phyloP scores from a whole-genome alignment of 2,329 filamentous ascomycete genomes.

The Penicillium brasilianum region DNA sequence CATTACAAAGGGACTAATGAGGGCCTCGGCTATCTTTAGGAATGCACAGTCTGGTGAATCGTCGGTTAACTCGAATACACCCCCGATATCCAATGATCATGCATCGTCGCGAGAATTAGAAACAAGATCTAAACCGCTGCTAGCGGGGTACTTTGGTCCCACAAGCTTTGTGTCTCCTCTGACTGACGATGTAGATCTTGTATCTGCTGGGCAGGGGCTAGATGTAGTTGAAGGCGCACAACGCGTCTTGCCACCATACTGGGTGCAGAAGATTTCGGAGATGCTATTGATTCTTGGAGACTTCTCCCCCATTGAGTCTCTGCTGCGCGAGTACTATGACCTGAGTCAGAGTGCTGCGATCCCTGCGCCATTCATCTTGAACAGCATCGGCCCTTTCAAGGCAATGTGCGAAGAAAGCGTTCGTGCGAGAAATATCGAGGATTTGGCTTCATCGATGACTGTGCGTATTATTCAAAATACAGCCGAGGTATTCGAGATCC shows the following conservation, averaged over 20 bases:
- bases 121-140: constrained; percentile 21
- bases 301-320: constrained; percentile 22
- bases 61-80: not conserved
- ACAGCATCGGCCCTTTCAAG: constrained; percentile 35
- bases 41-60: not conserved
- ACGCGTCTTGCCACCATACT: constrained; percentile 28
- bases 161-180: constrained; percentile 41
- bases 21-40: not conserved
- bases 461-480: constrained; percentile 37
- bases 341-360: constrained; percentile 42
- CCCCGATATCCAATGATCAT: not conserved
- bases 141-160: constrained; percentile 41
- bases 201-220: constrained; percentile 19
- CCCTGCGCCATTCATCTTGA: constrained; percentile 42
- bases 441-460: constrained; percentile 15
- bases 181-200: constrained; percentile 28
- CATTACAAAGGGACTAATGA: not conserved
- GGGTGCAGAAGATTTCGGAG: constrained; percentile 28
- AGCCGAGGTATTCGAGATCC: constrained; percentile 27
- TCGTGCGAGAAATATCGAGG: constrained; percentile 16
- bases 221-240: constrained; percentile 16
- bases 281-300: constrained; percentile 24
- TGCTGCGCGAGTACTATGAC: constrained; percentile 31
- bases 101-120: not conserved
- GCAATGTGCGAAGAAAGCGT: constrained; percentile 19